A percentile compares a stretch with the other conserved stretches of the same genome.
Conservation (phyloP, 2,329 filamentous ascomycete genomes). For the Alternaria sp. region DNA sequence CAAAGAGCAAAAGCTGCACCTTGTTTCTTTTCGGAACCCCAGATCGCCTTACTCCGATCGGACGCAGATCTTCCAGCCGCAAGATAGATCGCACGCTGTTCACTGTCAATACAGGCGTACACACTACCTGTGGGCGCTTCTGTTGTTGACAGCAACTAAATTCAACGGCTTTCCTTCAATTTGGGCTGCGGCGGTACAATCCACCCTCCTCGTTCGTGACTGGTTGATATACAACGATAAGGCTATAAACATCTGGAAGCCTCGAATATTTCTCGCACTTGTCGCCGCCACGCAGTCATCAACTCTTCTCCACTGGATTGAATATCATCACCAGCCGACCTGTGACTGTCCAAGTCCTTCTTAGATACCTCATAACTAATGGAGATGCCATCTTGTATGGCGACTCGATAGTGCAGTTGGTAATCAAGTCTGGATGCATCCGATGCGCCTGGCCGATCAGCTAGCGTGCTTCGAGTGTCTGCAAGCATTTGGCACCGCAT, state of each 20-base stretch:
- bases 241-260: constrained; percentile 10
- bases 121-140: neutral
- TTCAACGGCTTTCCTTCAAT: neutral
- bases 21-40: neutral
- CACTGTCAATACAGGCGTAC: neutral
- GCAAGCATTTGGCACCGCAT: constrained; percentile 28
- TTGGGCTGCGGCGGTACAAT: neutral
- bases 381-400: neutral
- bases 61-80: neutral
- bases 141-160: too few species aligned
- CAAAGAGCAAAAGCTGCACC: neutral
- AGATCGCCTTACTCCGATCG: neutral
- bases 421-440: constrained; percentile 8
- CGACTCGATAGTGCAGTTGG: constrained; percentile 7
- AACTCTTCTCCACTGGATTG: constrained; percentile 1
- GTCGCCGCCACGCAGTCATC: constrained; percentile 5
- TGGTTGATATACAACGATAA: neutral
- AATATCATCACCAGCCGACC: neutral
- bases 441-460: neutral
- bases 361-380: constrained; percentile 2
- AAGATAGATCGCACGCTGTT: neutral
- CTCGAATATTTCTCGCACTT: constrained; percentile 3
- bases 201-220: neutral
- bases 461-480: neutral
- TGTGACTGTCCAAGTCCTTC: neutral